Conservation (phyloP, 2,329 filamentous ascomycete species). For the Mycocentrospora acerina region DNA sequence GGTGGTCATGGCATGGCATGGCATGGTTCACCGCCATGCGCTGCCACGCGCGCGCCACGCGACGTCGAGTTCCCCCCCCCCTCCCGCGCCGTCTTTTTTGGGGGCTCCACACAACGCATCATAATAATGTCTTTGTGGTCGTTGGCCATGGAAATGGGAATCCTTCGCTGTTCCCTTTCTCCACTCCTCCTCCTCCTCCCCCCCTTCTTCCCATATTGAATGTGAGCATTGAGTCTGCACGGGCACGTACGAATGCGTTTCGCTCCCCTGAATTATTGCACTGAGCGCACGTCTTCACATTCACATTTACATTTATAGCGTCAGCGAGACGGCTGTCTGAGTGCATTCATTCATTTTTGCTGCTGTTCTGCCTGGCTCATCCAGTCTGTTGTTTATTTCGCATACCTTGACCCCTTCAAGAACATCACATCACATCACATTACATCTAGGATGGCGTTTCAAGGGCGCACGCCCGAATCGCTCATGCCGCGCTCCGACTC, state of each 20-base stretch:
- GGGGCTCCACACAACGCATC: constrained; percentile 1
- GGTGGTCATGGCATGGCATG: not conserved
- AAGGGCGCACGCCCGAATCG: constrained; percentile 70
- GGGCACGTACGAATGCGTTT: too few relatives aligned
- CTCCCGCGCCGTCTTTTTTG: not conserved
- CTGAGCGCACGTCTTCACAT: too few relatives aligned
- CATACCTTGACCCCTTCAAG: not conserved
- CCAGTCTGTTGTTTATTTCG: not conserved
- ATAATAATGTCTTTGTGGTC: too few relatives aligned
- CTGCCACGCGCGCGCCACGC: constrained; percentile 19
- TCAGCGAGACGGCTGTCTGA: too few relatives aligned
- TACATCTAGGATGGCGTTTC: constrained; percentile 29
- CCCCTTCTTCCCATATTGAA: too few relatives aligned
- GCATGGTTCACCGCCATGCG: constrained; percentile 4
- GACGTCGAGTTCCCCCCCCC: constrained; percentile 15
- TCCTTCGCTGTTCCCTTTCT: too few relatives aligned
- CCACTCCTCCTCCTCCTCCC: too few relatives aligned
- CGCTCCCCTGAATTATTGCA: too few relatives aligned
- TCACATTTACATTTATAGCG: too few relatives aligned
- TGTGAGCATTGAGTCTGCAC: too few relatives aligned
- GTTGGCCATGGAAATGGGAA: too few relatives aligned
- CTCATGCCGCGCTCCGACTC: constrained; percentile 78
- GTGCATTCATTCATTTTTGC: too few relatives aligned
- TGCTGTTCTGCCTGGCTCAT: not conserved
- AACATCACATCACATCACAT: not conserved